Evolutionary conservation across 371 early-diverging fungal species (phyloP).

Genomic region (Mucor saturninus): DNA sequence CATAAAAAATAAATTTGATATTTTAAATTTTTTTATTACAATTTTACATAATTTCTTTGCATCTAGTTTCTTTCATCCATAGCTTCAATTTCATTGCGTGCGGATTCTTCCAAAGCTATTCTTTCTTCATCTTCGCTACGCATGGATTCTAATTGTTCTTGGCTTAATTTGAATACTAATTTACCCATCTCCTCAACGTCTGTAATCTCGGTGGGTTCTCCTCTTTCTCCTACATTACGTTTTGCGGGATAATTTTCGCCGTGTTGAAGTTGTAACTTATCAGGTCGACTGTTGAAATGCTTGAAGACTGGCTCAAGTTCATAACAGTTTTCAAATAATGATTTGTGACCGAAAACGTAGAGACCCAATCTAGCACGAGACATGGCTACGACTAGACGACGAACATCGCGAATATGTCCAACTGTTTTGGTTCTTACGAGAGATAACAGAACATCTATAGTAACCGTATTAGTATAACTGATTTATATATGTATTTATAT

Average conservation of each 20-base stretch:
- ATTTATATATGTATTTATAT: background rate
- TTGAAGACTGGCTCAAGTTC: slow-evolving; percentile 76
- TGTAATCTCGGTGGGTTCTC: slow-evolving; percentile 47
- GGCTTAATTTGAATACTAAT: slow-evolving; percentile 74
- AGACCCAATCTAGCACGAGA: slow-evolving; percentile 93
- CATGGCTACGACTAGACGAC: slow-evolving; percentile 88
- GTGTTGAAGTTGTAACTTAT: slow-evolving; percentile 59
- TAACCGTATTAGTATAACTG: background rate
- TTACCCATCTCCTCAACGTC: slow-evolving; percentile 67
- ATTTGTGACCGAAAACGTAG: slow-evolving; percentile 83
- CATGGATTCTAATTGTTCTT: slow-evolving; percentile 67
- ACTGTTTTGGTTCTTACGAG: slow-evolving; percentile 89
- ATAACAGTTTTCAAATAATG: slow-evolving; percentile 76
- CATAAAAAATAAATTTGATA: slow-evolving; percentile 22
- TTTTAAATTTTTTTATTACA: slow-evolving; percentile 4
- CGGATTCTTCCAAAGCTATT: slow-evolving; percentile 1
- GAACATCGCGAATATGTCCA: slow-evolving; percentile 91
- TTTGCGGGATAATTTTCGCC: slow-evolving; percentile 63
- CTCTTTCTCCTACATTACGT: slow-evolving; percentile 34
- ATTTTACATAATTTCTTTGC: slow-evolving; percentile 2
- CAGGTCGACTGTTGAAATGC: slow-evolving; percentile 53
- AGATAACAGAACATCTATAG: slow-evolving; percentile 84
- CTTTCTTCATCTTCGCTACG: slow-evolving; percentile 11
- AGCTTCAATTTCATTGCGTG: background rate
- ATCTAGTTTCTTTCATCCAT: slow-evolving; percentile 9